Percentiles rank a stretch among this genome's conserved stretches.
Evolutionary conservation across 2,329 filamentous ascomycete species (phyloP).

Genomic region (Ophiostoma angusticollis): DNA sequence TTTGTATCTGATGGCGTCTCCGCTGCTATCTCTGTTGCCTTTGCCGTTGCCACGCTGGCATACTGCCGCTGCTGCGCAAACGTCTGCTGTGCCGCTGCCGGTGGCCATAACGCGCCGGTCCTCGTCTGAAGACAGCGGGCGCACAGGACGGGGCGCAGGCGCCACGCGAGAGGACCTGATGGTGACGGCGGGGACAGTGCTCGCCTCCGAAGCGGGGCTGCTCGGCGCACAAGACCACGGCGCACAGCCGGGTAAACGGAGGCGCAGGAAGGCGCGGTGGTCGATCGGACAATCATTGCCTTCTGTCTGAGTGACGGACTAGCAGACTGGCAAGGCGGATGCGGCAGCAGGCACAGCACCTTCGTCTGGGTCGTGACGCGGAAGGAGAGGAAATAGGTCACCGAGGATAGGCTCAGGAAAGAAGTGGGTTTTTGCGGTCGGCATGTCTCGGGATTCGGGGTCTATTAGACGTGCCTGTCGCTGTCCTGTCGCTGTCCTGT

Average conservation of each 20-base stretch:
- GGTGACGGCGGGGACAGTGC: not conserved
- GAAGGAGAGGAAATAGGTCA: no score
- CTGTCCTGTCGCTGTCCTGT: no score
- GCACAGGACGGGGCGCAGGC: not conserved
- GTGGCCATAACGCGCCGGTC: not conserved
- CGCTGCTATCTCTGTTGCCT: conserved; percentile 10
- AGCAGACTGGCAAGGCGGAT: no score
- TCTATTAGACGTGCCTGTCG: no score
- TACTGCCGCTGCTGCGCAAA: conserved; percentile 6
- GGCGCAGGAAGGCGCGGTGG: conserved; percentile 2
- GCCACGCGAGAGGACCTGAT: not conserved
- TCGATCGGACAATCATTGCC: conserved; percentile 9
- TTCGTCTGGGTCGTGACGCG: no score
- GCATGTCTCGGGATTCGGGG: no score
- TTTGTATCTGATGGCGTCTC: conserved; percentile 1
- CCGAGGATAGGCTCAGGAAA: no score
- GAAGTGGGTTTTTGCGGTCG: no score
- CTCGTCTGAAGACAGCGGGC: conserved; percentile 10
- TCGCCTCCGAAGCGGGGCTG: conserved; percentile 5
- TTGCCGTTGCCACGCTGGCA: conserved; percentile 12
- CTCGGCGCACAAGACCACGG: conserved; percentile 8
- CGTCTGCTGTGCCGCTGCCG: not conserved
- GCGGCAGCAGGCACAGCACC: no score
- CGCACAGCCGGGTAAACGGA: conserved; percentile 8
- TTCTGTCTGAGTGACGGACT: no score